Percentiles rank a stretch among this genome's conserved stretches.
These are phyloP conservation scores for Bruguiera gymnorhiza DNA, from an alignment of 345 rosid genomes.

Conservation along the genomic window DNA sequence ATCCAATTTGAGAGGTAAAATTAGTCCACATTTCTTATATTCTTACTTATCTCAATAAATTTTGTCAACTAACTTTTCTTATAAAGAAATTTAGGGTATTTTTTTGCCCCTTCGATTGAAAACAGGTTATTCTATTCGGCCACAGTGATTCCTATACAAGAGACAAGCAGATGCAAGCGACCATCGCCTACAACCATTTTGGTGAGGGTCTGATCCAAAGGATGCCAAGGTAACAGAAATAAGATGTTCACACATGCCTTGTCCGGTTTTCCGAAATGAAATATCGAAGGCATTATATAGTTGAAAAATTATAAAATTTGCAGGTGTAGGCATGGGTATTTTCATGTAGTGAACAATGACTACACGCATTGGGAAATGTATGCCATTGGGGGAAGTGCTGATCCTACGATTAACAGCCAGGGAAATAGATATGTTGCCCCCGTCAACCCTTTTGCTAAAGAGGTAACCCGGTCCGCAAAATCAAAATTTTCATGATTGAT, in stretches of 20 bases:
- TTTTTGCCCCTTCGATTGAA: neutral
- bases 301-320: neutral
- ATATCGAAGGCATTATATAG: neutral
- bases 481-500: neutral
- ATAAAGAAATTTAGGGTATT: too few species aligned
- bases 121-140: slow-evolving; percentile 26
- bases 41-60: too few species aligned
- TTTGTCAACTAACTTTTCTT: too few species aligned
- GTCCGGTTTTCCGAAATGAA: neutral
- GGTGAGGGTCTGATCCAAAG: slow-evolving; percentile 29
- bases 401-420: slow-evolving; percentile 29
- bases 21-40: too few species aligned
- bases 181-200: slow-evolving; percentile 29
- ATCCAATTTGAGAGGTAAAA: too few species aligned
- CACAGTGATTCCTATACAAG: slow-evolving; percentile 23
- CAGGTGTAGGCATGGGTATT: slow-evolving; percentile 30
- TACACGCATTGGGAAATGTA: slow-evolving; percentile 32
- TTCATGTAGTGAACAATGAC: slow-evolving; percentile 30
- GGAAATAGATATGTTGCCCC: slow-evolving; percentile 29
- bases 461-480: neutral
- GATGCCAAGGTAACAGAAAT: slow-evolving; percentile 25
- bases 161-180: slow-evolving; percentile 28
- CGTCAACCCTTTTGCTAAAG: slow-evolving; percentile 21
- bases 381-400: slow-evolving; percentile 29
- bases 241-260: neutral